These are phyloP conservation scores for Suillus cothurnatus DNA, from an alignment of 768 basidiomycete genomes.

Conservation along the genomic window DNA sequence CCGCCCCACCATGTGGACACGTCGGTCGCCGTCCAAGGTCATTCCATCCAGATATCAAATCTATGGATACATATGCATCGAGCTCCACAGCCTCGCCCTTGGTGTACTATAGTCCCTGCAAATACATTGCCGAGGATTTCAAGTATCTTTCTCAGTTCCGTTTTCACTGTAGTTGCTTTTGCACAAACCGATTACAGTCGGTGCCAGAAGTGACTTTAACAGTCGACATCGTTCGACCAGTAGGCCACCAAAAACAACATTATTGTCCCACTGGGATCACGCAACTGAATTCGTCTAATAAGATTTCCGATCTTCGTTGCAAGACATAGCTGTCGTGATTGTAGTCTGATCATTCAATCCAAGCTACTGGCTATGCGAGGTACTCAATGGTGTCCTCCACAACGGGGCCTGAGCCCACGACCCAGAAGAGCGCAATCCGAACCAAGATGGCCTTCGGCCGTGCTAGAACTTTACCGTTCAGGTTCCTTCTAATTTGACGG, in stretches of 20 bases:
- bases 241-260: conserved; percentile 24
- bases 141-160: neutral
- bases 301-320: neutral
- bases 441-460: neutral
- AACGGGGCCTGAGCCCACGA: neutral
- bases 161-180: conserved; percentile 21
- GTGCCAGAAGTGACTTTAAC: conserved; percentile 33
- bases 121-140: neutral
- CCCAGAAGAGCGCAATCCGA: neutral
- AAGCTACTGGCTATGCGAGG: neutral
- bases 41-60: neutral
- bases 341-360: neutral
- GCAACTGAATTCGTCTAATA: neutral
- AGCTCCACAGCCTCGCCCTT: neutral
- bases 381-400: conserved; percentile 12
- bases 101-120: neutral
- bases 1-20: neutral
- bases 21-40: neutral
- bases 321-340: conserved; percentile 17
- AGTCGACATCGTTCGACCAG: conserved; percentile 41
- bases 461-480: conserved; percentile 8
- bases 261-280: neutral
- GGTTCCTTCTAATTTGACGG: conserved; percentile 10
- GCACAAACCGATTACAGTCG: conserved; percentile 41
- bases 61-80: neutral